Evolutionary conservation across 1,139 yeast species (phyloP).

Genomic region (Pichia sorboxylosa): DNA sequence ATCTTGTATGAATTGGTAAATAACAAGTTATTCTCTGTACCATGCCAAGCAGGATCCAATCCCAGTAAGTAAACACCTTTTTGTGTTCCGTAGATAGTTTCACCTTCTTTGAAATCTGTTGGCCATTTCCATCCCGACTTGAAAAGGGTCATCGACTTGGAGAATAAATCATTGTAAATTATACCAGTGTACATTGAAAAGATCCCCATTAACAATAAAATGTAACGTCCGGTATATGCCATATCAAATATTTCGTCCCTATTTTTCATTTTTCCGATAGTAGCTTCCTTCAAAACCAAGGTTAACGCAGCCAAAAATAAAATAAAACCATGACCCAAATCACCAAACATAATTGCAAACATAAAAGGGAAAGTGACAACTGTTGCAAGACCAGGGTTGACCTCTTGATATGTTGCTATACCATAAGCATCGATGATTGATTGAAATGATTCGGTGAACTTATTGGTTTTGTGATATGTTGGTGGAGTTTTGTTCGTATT

Average conservation of each 20-base stretch:
- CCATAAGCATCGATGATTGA: slow-evolving; percentile 93
- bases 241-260: slow-evolving; percentile 92
- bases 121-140: slow-evolving; percentile 93
- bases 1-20: slow-evolving; percentile 92
- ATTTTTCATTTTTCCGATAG: slow-evolving; percentile 50
- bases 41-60: slow-evolving; percentile 94
- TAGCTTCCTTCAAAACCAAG: slow-evolving; percentile 58
- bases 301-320: slow-evolving; percentile 60
- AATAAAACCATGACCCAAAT: slow-evolving; percentile 87
- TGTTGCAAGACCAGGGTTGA: slow-evolving; percentile 92
- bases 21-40: slow-evolving; percentile 80
- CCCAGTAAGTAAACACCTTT: slow-evolving; percentile 72
- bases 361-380: slow-evolving; percentile 93
- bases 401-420: slow-evolving; percentile 85
- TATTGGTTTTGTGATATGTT: slow-evolving; percentile 82
- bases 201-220: slow-evolving; percentile 77
- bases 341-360: slow-evolving; percentile 99
- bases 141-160: slow-evolving; percentile 79
- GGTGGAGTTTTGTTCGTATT: slow-evolving; percentile 84
- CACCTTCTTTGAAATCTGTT: slow-evolving; percentile 48
- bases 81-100: slow-evolving; percentile 49
- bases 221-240: slow-evolving; percentile 91
- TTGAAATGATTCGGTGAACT: slow-evolving; percentile 87
- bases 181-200: slow-evolving; percentile 93
- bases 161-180: slow-evolving; percentile 84